Evolutionary conservation across 148 eudicot genomes (phyloP).

Genomic region (Silene conica): DNA sequence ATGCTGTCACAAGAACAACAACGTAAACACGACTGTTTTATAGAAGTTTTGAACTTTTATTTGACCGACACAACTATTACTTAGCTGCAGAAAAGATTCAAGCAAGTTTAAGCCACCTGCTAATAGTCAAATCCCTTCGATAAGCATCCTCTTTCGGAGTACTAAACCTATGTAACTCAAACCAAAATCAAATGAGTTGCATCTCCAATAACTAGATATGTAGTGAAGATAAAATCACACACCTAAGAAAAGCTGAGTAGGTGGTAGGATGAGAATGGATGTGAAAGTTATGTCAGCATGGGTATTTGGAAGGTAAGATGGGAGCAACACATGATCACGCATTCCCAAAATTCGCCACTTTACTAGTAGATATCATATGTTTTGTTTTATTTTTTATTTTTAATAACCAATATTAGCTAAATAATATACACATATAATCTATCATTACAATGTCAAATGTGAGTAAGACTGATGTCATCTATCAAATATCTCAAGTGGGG

Average conservation of each 20-base stretch:
- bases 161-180: constrained; percentile 70
- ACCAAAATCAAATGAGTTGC: constrained; percentile 14
- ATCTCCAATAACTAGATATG: neutral
- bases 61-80: neutral
- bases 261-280: neutral
- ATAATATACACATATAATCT: no score
- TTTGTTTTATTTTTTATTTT: no score
- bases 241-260: neutral
- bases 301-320: neutral
- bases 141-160: constrained; percentile 89
- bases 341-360: neutral
- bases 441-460: no score
- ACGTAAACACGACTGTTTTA: neutral
- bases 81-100: neutral
- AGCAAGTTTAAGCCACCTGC: constrained; percentile 48
- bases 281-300: neutral
- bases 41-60: neutral
- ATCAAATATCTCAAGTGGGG: no score
- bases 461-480: no score
- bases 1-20: constrained; percentile 47
- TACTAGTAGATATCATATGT: neutral
- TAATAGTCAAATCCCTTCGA: constrained; percentile 95
- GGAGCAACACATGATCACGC: neutral
- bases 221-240: neutral
- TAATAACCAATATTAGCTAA: neutral